Conservation (phyloP, 805 yeast genomes). For the Kregervanrija fluxuum region DNA sequence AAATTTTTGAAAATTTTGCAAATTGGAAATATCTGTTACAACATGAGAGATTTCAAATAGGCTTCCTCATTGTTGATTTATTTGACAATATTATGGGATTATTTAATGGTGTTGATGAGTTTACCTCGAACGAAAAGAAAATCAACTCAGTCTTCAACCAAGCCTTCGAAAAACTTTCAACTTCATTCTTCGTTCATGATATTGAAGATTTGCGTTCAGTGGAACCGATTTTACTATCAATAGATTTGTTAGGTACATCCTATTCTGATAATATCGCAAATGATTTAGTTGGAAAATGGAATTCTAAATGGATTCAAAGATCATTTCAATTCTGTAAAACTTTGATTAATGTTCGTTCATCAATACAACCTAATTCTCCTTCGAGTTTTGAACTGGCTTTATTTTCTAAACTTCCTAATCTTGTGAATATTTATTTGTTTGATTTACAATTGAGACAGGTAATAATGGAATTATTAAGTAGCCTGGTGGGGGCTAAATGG, state of each 20-base stretch:
- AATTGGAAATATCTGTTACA: constrained; percentile 59
- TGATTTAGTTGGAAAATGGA: constrained; percentile 41
- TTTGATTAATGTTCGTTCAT: constrained; percentile 50
- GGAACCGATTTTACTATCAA: constrained; percentile 43
- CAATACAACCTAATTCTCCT: constrained; percentile 36
- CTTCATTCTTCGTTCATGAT: constrained; percentile 47
- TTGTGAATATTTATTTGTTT: constrained; percentile 54
- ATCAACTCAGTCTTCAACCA: constrained; percentile 44
- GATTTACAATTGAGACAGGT: constrained; percentile 39
- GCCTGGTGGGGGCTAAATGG: constrained; percentile 52
- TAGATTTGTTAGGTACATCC: constrained; percentile 37
- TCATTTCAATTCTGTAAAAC: constrained; percentile 51
- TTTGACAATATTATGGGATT: constrained; percentile 48
- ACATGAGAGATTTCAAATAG: constrained; percentile 55
- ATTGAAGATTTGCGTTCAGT: constrained; percentile 46
- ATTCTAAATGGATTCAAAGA: constrained; percentile 40
- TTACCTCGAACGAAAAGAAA: constrained; percentile 28
- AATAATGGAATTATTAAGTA: constrained; percentile 49
- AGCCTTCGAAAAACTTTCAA: constrained; percentile 44
- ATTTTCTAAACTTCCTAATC: constrained; percentile 45
- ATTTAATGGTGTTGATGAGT: constrained; percentile 47
- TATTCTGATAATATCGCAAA: constrained; percentile 6
- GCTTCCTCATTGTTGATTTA: constrained; percentile 43
- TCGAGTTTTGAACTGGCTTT: constrained; percentile 60
- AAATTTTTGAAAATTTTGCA: constrained; percentile 65